A percentile compares a stretch with the other conserved stretches of the same genome.
Evolutionary conservation across 352 stramenopile genomes (phyloP).

Genomic region (Achlya hypogyna): DNA sequence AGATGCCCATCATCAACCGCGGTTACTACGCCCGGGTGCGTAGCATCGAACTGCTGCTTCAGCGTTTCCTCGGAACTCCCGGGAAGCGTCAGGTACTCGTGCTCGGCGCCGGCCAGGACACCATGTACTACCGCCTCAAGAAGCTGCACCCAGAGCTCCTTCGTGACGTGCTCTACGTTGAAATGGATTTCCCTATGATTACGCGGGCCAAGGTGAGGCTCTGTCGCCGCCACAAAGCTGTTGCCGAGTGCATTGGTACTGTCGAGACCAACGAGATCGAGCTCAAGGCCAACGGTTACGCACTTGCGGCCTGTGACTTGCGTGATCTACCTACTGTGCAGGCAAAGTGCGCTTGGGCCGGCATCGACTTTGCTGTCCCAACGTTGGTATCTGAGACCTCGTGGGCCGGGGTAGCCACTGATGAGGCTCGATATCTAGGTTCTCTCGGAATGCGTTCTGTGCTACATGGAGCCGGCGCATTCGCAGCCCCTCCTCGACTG

Average conservation of each 20-base stretch:
- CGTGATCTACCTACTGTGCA: constrained; percentile 44
- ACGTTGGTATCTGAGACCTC: background rate
- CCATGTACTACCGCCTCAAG: constrained; percentile 76
- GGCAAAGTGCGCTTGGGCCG: constrained; percentile 46
- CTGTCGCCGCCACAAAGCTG: constrained; percentile 57
- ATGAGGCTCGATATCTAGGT: constrained; percentile 60
- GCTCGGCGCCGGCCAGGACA: constrained; percentile 70
- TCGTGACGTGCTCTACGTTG: constrained; percentile 39
- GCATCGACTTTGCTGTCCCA: constrained; percentile 27
- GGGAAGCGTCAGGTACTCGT: constrained; percentile 67
- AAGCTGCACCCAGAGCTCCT: constrained; percentile 33
- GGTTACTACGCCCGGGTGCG: constrained; percentile 81
- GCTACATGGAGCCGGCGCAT: constrained; percentile 85
- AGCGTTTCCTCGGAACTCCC: constrained; percentile 40
- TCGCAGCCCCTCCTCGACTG: constrained; percentile 66
- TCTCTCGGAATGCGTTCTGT: constrained; percentile 86
- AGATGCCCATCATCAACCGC: constrained; percentile 85
- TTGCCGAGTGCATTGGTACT: constrained; percentile 40
- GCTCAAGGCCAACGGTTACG: constrained; percentile 60
- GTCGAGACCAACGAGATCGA: constrained; percentile 38
- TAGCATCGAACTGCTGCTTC: constrained; percentile 59
- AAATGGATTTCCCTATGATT: constrained; percentile 74
- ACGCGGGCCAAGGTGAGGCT: constrained; percentile 71
- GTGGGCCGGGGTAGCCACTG: background rate
- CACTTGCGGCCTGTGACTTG: constrained; percentile 70